Percentiles rank a stretch among this genome's conserved stretches.
Conservation (phyloP, 164 flowering plant species). For the Berberis thunbergii region DNA sequence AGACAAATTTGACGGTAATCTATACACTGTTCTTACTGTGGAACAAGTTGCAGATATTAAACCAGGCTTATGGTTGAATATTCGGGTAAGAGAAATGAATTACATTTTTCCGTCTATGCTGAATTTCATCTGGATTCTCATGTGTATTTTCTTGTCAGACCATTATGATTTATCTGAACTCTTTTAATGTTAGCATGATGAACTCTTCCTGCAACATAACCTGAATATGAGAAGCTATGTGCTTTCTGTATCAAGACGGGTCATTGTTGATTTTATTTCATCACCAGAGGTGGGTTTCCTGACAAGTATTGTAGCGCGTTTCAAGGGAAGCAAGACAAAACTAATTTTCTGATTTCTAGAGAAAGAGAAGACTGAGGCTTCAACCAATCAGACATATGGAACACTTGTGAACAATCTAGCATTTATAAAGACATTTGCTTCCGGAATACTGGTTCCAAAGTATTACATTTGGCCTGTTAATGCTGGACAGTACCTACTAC, state of each 20-base stretch:
- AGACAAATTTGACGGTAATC: too few relatives aligned
- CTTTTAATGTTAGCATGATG: conserved; percentile 48
- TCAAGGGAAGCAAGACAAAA: conserved; percentile 40
- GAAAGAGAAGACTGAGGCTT: conserved; percentile 37
- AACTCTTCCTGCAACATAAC: conserved; percentile 52
- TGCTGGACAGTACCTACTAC: conserved; percentile 28
- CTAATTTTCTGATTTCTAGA: conserved; percentile 58
- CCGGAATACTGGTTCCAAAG: conserved; percentile 86
- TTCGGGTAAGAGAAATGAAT: too few relatives aligned
- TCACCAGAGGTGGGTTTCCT: conserved; percentile 71
- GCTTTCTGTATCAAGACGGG: conserved; percentile 37
- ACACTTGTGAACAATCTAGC: conserved; percentile 71
- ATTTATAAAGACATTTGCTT: conserved; percentile 69
- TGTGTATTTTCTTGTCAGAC: too few relatives aligned
- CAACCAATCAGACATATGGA: conserved; percentile 71
- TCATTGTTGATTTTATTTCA: conserved; percentile 46
- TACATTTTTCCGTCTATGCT: too few relatives aligned
- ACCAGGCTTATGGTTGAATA: too few relatives aligned
- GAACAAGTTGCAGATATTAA: too few relatives aligned
- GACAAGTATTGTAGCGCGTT: conserved; percentile 29
- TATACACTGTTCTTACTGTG: too few relatives aligned
- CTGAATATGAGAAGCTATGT: conserved; percentile 65
- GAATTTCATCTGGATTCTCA: too few relatives aligned
- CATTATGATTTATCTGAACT: neutral
- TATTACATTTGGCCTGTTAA: conserved; percentile 73